Percentiles rank a stretch among this genome's conserved stretches.
phyloP scores from a whole-genome alignment of 2,329 filamentous ascomycete species.

The Onygena corvina region DNA sequence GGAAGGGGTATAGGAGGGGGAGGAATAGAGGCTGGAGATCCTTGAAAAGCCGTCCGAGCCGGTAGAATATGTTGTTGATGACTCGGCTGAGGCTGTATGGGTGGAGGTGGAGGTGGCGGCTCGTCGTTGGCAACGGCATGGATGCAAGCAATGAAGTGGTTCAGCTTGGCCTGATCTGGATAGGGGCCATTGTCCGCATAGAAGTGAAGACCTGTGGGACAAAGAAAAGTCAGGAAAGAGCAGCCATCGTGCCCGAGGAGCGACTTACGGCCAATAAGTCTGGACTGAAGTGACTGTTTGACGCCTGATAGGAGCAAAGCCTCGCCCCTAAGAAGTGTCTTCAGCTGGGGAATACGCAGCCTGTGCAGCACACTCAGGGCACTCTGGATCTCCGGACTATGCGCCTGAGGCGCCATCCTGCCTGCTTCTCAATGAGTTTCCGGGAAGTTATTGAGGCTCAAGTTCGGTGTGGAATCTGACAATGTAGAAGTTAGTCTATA shows the following conservation, averaged over 20 bases:
- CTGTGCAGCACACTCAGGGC: slow-evolving; percentile 40
- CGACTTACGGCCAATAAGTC: slow-evolving; percentile 65
- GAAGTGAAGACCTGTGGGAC: not conserved
- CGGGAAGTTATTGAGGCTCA: not conserved
- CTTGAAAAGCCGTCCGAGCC: too few species aligned
- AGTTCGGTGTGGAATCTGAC: not conserved
- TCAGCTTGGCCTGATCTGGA: not conserved
- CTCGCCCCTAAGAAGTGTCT: slow-evolving; percentile 63
- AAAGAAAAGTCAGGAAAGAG: not conserved
- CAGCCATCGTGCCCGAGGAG: not conserved
- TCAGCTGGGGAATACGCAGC: slow-evolving; percentile 55
- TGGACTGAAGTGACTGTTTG: slow-evolving; percentile 67
- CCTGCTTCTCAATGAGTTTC: not conserved
- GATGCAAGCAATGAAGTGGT: not conserved
- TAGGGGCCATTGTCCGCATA: slow-evolving; percentile 1
- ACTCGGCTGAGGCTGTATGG: too few species aligned
- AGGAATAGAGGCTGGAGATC: not conserved
- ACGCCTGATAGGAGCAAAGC: slow-evolving; percentile 66
- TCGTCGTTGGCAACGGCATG: not conserved
- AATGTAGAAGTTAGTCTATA: not conserved
- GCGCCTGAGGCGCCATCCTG: slow-evolving; percentile 29
- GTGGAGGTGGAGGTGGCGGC: not conserved
- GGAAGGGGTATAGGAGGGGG: not conserved
- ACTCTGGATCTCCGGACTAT: slow-evolving; percentile 31
- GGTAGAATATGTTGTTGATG: not conserved